These are phyloP conservation scores for Metarhizium rileyi DNA, from an alignment of 2,329 filamentous ascomycete genomes.

Conservation along the genomic window DNA sequence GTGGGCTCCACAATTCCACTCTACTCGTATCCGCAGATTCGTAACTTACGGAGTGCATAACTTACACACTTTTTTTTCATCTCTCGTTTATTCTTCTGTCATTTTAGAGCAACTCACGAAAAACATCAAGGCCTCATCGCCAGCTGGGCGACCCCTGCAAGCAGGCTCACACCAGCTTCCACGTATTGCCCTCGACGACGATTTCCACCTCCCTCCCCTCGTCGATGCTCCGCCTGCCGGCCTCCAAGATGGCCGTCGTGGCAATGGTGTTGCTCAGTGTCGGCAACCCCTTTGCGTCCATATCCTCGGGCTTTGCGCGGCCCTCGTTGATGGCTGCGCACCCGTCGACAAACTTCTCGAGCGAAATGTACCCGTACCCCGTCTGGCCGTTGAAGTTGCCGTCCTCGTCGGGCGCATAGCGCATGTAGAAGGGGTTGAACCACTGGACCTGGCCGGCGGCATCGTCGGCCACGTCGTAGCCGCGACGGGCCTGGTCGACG, in stretches of 20 bases:
- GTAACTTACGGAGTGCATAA: too few relatives aligned
- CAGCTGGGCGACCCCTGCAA: too few relatives aligned
- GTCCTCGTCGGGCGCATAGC: slow-evolving; percentile 87
- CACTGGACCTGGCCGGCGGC: slow-evolving; percentile 59
- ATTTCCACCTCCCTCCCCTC: slow-evolving; percentile 73
- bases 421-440: slow-evolving; percentile 96
- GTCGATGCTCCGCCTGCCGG: slow-evolving; percentile 74
- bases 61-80: too few relatives aligned
- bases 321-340: slow-evolving; percentile 71
- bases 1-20: too few relatives aligned
- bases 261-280: slow-evolving; percentile 84
- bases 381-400: slow-evolving; percentile 88
- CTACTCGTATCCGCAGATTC: too few relatives aligned
- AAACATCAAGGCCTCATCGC: too few relatives aligned
- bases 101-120: too few relatives aligned
- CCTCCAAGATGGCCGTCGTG: slow-evolving; percentile 85
- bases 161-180: slow-evolving; percentile 56
- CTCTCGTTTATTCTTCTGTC: too few relatives aligned
- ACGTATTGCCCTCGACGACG: slow-evolving; percentile 51
- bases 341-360: slow-evolving; percentile 92
- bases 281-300: slow-evolving; percentile 73
- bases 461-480: slow-evolving; percentile 91
- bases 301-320: slow-evolving; percentile 57
- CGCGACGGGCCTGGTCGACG: slow-evolving; percentile 86
- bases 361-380: slow-evolving; percentile 87